A percentile compares a stretch with the other conserved stretches of the same genome.
Conservation (phyloP, 306 rosid genomes). For the Medicago ruthenica region DNA sequence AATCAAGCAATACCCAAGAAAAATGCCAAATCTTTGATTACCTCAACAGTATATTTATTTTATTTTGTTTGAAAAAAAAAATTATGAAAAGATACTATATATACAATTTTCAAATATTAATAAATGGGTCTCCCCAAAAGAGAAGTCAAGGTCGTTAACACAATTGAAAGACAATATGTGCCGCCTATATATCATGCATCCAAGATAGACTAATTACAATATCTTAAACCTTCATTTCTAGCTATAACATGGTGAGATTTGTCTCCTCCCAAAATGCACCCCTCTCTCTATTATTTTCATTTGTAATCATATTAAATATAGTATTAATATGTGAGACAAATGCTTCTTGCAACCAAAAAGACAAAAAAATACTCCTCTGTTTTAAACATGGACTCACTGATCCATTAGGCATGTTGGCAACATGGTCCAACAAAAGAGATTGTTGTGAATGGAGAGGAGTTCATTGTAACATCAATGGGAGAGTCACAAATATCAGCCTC, state of each 20-base stretch:
- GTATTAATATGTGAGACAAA: neutral
- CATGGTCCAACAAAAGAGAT: conserved; percentile 2
- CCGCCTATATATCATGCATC: neutral
- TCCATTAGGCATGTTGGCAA: conserved; percentile 7
- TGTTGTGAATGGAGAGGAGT: conserved; percentile 13
- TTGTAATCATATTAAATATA: neutral
- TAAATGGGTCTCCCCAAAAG: too few species aligned
- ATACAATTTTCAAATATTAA: too few species aligned
- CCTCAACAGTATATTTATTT: too few species aligned
- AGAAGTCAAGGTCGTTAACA: too few species aligned
- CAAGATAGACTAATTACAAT: neutral
- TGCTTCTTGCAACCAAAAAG: neutral
- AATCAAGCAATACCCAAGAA: too few species aligned
- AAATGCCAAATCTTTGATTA: too few species aligned
- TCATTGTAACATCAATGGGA: conserved; percentile 15
- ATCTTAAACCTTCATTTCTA: neutral
- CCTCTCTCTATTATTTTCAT: neutral
- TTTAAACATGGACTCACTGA: conserved; percentile 3
- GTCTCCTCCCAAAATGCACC: neutral
- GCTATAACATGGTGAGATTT: neutral
- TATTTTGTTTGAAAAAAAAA: too few species aligned
- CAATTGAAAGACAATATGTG: neutral
- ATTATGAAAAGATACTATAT: too few species aligned
- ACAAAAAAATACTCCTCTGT: neutral
- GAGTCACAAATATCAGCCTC: conserved; percentile 4